These are phyloP conservation scores for Arabis alpina DNA, from an alignment of 345 rosid species.

Conservation along the genomic window DNA sequence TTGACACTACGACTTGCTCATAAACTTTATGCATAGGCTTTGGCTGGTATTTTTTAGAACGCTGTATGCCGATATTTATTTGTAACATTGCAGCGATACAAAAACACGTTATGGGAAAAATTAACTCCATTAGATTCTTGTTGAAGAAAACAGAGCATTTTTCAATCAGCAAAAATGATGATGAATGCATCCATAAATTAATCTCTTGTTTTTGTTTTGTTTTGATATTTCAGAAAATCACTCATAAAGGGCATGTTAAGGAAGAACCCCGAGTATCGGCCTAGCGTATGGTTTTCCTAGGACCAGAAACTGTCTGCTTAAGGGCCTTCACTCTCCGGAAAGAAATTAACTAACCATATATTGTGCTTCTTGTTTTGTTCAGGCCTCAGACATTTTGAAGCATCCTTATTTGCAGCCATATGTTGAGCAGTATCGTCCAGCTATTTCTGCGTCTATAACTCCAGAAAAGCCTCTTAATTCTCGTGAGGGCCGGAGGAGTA, in stretches of 20 bases:
- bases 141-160: slow-evolving; percentile 12
- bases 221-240: slow-evolving; percentile 64
- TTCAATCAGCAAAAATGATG: not conserved
- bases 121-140: not conserved
- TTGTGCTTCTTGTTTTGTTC: slow-evolving; percentile 33
- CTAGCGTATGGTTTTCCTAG: slow-evolving; percentile 64
- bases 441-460: slow-evolving; percentile 51
- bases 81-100: not conserved
- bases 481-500: slow-evolving; percentile 58
- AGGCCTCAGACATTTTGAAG: slow-evolving; percentile 97
- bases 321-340: slow-evolving; percentile 19
- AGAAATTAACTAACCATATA: slow-evolving; percentile 35
- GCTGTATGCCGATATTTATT: not conserved
- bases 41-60: not conserved
- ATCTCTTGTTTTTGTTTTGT: slow-evolving; percentile 6
- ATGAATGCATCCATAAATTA: not conserved
- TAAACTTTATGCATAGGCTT: slow-evolving; percentile 1
- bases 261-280: slow-evolving; percentile 97
- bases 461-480: slow-evolving; percentile 62
- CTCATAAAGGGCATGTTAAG: slow-evolving; percentile 95
- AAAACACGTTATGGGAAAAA: not conserved
- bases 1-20: slow-evolving; percentile 16
- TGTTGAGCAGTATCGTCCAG: slow-evolving; percentile 76
- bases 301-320: slow-evolving; percentile 29
- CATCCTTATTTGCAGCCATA: slow-evolving; percentile 94